These are phyloP conservation scores for Xylariaceae sp. DNA, from an alignment of 2,329 filamentous ascomycete genomes.

Conservation along the genomic window DNA sequence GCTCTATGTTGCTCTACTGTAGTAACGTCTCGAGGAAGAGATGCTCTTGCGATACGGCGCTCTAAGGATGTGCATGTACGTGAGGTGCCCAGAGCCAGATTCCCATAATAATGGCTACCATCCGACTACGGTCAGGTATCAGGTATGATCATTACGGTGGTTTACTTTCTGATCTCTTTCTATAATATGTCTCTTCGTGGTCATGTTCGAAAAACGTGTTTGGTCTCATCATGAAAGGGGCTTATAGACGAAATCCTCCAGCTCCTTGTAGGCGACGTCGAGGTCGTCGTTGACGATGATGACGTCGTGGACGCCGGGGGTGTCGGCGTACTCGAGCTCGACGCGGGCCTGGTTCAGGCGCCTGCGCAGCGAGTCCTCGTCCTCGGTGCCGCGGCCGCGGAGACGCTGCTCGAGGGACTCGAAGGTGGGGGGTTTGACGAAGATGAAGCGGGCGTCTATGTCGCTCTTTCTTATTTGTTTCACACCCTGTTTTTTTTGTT, in stretches of 20 bases:
- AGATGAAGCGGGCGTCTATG: conserved; percentile 68
- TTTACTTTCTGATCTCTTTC: no score
- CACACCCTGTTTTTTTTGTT: conserved; percentile 53
- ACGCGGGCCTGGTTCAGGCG: conserved; percentile 65
- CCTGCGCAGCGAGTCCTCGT: conserved; percentile 64
- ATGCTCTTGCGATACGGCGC: no score
- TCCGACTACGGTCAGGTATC: no score
- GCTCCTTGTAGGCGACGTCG: conserved; percentile 45
- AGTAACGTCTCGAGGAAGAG: no score
- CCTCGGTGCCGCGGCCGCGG: conserved; percentile 71
- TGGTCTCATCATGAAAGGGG: conserved; percentile 8
- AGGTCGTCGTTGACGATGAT: conserved; percentile 60
- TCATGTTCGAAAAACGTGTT: no score
- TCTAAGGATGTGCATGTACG: no score
- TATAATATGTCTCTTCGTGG: no score
- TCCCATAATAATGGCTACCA: no score
- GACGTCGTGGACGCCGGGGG: conserved; percentile 60
- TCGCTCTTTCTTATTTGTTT: conserved; percentile 81
- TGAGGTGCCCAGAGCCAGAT: no score
- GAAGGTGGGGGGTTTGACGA: conserved; percentile 73
- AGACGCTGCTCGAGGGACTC: conserved; percentile 69
- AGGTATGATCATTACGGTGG: no score
- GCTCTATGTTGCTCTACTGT: no score
- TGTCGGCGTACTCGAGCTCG: conserved; percentile 69
- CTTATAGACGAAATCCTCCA: conserved; percentile 46